phyloP scores from a whole-genome alignment of 257 asterid species.

The Nicotiana benthamiana region DNA sequence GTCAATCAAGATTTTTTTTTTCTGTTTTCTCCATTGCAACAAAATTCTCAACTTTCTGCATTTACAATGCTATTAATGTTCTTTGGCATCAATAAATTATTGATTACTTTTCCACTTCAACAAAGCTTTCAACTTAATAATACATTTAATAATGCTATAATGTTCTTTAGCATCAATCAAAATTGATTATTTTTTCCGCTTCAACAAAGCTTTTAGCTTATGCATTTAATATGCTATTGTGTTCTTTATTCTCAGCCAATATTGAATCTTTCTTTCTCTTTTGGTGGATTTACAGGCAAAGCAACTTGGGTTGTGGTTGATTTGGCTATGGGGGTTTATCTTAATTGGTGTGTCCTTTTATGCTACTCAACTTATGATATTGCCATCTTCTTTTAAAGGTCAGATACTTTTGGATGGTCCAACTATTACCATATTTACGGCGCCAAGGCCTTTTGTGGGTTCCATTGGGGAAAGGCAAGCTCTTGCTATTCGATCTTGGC shows the following conservation, averaged over 20 bases:
- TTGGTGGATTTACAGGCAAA: slow-evolving; percentile 35
- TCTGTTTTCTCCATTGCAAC: too few relatives aligned
- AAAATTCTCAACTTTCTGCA: too few relatives aligned
- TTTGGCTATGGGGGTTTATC: slow-evolving; percentile 73
- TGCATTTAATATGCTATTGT: neutral
- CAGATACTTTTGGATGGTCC: slow-evolving; percentile 37
- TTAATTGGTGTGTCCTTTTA: slow-evolving; percentile 65
- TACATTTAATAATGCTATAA: neutral
- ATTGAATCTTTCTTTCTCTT: neutral
- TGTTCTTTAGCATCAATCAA: neutral
- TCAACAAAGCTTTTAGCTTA: neutral
- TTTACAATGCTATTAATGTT: too few relatives aligned
- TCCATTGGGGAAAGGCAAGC: slow-evolving; percentile 53
- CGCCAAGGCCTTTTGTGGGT: slow-evolving; percentile 69
- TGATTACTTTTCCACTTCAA: too few relatives aligned
- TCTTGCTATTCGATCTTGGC: slow-evolving; percentile 89
- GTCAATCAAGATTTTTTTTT: neutral
- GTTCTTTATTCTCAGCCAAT: neutral
- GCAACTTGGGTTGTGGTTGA: slow-evolving; percentile 55
- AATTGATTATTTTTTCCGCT: neutral
- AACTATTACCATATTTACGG: slow-evolving; percentile 60
- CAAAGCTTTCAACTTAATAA: too few relatives aligned
- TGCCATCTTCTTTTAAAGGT: slow-evolving; percentile 35
- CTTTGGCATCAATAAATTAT: too few relatives aligned
- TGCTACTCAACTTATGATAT: slow-evolving; percentile 54